Conservation (phyloP, 1,284 basidiomycete species). For the Wallemia ichthyophaga region DNA sequence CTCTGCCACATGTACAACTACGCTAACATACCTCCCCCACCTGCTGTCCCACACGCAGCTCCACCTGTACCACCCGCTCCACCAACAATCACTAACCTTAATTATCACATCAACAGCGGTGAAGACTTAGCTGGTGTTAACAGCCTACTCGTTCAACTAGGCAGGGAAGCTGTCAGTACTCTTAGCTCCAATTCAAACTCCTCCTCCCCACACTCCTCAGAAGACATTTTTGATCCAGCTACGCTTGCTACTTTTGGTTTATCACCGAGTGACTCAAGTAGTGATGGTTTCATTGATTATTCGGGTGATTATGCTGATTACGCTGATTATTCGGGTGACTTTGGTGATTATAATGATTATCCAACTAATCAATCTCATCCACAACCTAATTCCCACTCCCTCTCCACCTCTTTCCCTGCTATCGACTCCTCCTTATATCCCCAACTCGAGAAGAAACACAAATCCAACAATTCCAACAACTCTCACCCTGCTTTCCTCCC, state of each 20-base stretch:
- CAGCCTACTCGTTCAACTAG: background rate
- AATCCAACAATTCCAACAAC: too few relatives aligned
- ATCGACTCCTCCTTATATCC: background rate
- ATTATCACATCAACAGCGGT: background rate
- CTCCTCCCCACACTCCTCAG: background rate
- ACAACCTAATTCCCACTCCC: too few relatives aligned
- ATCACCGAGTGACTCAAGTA: background rate
- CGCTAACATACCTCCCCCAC: background rate
- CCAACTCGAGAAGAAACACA: background rate
- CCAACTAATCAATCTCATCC: too few relatives aligned
- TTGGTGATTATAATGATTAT: too few relatives aligned
- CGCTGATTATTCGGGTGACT: too few relatives aligned
- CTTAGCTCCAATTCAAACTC: too few relatives aligned
- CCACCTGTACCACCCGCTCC: background rate
- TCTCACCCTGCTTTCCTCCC: too few relatives aligned
- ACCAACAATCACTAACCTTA: background rate
- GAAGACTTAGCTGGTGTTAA: background rate
- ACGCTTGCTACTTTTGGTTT: background rate
- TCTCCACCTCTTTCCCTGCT: background rate
- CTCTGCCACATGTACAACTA: background rate
- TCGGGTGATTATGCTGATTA: too few relatives aligned
- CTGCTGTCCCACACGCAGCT: background rate
- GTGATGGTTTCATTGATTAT: background rate
- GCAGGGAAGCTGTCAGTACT: too few relatives aligned
- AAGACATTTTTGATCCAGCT: background rate